Base-by-base conservation (phyloP, 441 rosid genomes). In the Kokia cookei region DNA sequence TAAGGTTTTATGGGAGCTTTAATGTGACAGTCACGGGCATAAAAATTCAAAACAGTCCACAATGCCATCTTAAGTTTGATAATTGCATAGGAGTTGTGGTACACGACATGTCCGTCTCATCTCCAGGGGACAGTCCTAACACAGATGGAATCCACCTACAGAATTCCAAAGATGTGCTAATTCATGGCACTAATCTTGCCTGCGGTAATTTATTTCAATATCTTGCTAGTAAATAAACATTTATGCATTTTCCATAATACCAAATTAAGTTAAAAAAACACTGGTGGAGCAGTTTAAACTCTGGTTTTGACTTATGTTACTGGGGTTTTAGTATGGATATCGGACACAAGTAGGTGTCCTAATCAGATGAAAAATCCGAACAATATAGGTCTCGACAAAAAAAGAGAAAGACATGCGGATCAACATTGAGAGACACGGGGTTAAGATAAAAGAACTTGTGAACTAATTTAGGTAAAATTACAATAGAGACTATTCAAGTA, bases 91-190 rank as follows among this genome's bases (percentile, higher is more conserved):
- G 92, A 40, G 98, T 92, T 15, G 69, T 73, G 65, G 97, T 96
- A 19, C 97, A 94, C 74, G 91, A 90, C 74, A 69, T 94, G 22
- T 73, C 17, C 45, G 24, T 90, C 61, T 87, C 91, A 50, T 94
- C 99, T n/a, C 98, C 99, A 0, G 95, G 97, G 7, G 86, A 96
- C 70, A 96, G 98, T 84, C 99, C 97, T 54, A 94, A 96, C 75
- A 96, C 98, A 0, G 99, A 94, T 65, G 99, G 98, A 71, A 90
- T 96, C 78, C 99, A 96, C 83, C 84, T 96, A 47, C 99, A 96
- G 83, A 93, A 94, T 83, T 86, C 99, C 80, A 87, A 75, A 83
- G 90, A 96, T 73, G 98, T 89, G 78, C 82, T 90, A 61, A 91
- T 96, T 78, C 96, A 85, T 72, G 80, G 91, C 82, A 74, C 87